Conservation (phyloP, 345 rosid species). For the Populus ilicifolia region DNA sequence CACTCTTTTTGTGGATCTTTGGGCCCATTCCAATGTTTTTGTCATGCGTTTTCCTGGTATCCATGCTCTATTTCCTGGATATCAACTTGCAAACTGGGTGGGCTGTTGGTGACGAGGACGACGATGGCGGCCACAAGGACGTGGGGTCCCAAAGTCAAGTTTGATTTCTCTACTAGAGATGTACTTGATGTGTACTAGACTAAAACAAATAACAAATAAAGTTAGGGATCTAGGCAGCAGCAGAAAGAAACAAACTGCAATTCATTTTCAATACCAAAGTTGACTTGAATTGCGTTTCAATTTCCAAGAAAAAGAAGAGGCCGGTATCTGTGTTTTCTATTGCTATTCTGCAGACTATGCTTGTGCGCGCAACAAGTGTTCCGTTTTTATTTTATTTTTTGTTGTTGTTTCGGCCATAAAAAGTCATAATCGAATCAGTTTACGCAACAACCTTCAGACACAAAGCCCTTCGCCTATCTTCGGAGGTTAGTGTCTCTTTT, state of each 20-base stretch:
- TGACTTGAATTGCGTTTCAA: constrained; percentile 4
- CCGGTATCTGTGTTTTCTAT: neutral
- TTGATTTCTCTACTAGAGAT: neutral
- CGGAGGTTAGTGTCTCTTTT: too few species aligned
- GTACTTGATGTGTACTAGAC: neutral
- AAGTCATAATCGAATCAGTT: neutral
- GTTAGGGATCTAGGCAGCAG: neutral
- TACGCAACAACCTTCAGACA: neutral
- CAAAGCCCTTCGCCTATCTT: neutral
- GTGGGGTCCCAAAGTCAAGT: neutral
- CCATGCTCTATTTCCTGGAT: constrained; percentile 63
- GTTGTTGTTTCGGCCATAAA: neutral
- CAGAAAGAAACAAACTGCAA: neutral
- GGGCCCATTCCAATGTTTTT: constrained; percentile 77
- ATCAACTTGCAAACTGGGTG: constrained; percentile 34
- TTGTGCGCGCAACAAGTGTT: neutral
- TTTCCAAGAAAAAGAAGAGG: neutral
- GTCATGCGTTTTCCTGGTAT: constrained; percentile 54
- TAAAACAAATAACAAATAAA: neutral
- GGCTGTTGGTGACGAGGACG: neutral
- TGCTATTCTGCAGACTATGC: neutral
- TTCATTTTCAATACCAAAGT: constrained; percentile 13
- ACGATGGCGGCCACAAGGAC: neutral
- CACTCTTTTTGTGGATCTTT: constrained; percentile 82
- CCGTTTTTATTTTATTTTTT: neutral